Evolutionary conservation across 2,329 filamentous ascomycete species (phyloP).

Genomic region (Scolecobasidium constrictum): DNA sequence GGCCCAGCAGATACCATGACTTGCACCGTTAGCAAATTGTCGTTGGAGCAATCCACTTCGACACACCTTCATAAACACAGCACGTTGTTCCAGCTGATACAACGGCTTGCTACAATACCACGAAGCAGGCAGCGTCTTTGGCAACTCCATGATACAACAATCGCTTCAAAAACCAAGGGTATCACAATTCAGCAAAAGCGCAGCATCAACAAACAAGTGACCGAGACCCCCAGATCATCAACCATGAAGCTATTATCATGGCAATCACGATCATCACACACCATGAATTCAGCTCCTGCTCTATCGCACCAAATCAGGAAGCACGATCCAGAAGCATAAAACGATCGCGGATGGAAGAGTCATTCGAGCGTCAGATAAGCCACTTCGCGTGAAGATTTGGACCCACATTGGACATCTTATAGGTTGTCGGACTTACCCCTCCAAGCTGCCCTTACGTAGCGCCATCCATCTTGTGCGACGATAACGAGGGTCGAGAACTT

Average conservation of each 20-base stretch:
- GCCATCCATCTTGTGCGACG: too few relatives aligned
- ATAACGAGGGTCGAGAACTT: too few relatives aligned
- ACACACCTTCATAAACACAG: conserved; percentile 37
- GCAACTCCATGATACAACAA: conserved; percentile 9
- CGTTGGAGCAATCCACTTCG: background rate
- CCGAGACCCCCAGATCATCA: background rate
- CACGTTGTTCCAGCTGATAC: conserved; percentile 39
- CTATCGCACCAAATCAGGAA: background rate
- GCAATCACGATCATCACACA: background rate
- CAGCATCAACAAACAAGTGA: background rate
- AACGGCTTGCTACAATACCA: conserved; percentile 40
- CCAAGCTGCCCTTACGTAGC: background rate
- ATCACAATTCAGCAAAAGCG: background rate
- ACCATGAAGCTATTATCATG: background rate
- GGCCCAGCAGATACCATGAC: conserved; percentile 44
- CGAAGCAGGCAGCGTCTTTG: conserved; percentile 39
- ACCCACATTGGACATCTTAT: background rate
- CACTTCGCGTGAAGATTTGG: background rate
- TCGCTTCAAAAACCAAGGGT: background rate
- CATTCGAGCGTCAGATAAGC: background rate
- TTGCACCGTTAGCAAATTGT: conserved; percentile 14
- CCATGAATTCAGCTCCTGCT: background rate
- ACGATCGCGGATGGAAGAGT: background rate
- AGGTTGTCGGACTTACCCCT: background rate
- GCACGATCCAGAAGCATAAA: background rate